Conservation (phyloP, 805 yeast species). For the Candida xiaguanensis region DNA sequence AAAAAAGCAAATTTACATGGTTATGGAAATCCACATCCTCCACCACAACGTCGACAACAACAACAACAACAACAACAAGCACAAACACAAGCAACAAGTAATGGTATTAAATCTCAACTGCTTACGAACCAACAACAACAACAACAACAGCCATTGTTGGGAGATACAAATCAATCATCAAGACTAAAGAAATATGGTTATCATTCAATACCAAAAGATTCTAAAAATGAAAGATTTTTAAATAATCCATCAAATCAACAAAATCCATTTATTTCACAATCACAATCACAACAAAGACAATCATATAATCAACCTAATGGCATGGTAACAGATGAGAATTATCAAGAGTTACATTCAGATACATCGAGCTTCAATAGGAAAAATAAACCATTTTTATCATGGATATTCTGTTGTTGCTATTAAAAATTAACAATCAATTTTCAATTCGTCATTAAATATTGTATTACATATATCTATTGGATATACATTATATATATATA, state of each 20-base stretch:
- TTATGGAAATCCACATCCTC: conserved; percentile 39
- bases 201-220: conserved; percentile 16
- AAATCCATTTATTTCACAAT: conserved; percentile 5
- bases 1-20: conserved; percentile 95
- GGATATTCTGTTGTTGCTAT: conserved; percentile 15
- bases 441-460: neutral
- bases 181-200: conserved; percentile 9
- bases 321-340: conserved; percentile 30
- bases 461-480: neutral
- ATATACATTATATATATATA: neutral
- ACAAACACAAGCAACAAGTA: no score
- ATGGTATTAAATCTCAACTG: conserved; percentile 1
- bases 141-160: conserved; percentile 17
- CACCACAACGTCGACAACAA: conserved; percentile 15
- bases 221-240: conserved; percentile 15
- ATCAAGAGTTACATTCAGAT: conserved; percentile 37
- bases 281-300: conserved; percentile 1
- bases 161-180: conserved; percentile 9
- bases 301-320: conserved; percentile 22
- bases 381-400: conserved; percentile 10
- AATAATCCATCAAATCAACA: conserved; percentile 8
- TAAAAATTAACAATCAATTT: neutral
- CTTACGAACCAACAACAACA: conserved; percentile 10
- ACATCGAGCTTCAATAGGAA: conserved; percentile 29
- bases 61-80: conserved; percentile 16